Evolutionary conservation across 1,139 yeast genomes (phyloP), one percentile per base, ranked within the genome.

Genomic region (Candida anutae): DNA sequence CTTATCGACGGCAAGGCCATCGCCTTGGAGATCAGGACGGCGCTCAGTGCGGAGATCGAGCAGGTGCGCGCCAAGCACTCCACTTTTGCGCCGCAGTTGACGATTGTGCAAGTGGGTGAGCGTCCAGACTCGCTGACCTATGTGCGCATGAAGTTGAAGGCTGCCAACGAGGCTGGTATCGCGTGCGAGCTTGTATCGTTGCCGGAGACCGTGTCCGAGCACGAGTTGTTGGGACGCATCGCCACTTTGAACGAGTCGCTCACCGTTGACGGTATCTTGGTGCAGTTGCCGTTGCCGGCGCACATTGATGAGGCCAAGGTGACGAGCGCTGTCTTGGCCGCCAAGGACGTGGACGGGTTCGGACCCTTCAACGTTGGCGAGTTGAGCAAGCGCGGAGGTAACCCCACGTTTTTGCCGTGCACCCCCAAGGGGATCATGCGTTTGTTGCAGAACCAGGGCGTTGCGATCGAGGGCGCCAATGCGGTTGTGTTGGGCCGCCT

Each of bases 401-500:
- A 69, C 21, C 98, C 98, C 14, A 54, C 60, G 36, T 90, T 84
- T 55, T 66, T 83, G 43, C 98, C 99, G 20, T 90, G 98, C 59
- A 90, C 99, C 24, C 98, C 99, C 31, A 77, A 84, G 62, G 99
- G 98, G 24, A 78, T 88, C 48, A 76, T 90, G 64, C 80, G 76
- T 43, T 67, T 90, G 43, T 69, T 90, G 45, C 61, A 74, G 36
- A 66, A 72, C 40, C 62, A 83, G 27, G 67, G 74, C 17, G 80
- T 87, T 15, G 53, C 62, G 3, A 53, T 85, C 29, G 62, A 71
- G 22, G 98, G 97, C 37, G 69, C 83, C 40, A 69, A 73, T 41
- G 95, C 95, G n/a, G 95, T 88, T 26, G 97, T 90, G 19, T 67
- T 90, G 36, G 98, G 99, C 33, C 75, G 98, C 58, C 82, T 95